Base-by-base conservation (phyloP, 495 filamentous ascomycete species). In the Sordaria brevicollis region DNA sequence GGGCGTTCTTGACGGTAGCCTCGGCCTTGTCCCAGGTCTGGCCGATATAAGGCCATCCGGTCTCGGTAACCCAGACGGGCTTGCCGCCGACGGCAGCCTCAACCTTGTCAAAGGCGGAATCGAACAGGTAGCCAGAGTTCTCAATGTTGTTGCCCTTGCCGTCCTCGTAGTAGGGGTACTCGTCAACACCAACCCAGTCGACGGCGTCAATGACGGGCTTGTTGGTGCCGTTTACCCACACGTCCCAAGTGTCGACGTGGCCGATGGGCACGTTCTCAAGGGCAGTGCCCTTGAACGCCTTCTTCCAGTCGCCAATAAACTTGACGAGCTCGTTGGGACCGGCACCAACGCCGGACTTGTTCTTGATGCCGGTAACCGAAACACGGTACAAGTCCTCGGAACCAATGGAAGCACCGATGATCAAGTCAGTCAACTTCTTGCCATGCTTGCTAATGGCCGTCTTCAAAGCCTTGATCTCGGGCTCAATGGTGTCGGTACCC, bases 1-100 rank as follows among this genome's bases (percentile, higher is more conserved):
- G 81, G 67, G 90, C 89, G 79, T 92, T 92, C 57, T 79, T 80
- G 29, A 80, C 70, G 70, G 82, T 88, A 65, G 90, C 81, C 3
- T 85, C 84, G 69, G 87, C 90, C 70, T 85, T 73, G 75, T 86
- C 86, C 79, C 85, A 80, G 34, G 66, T 73, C 9, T 74, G 77
- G 39, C 84, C 84, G 19, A 72, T 70, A 37, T 76, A 68, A 9
- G 84, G 84, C 82, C 82, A 86, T 65, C 84, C 84, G 0, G 83
- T 85, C 77, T 86, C 84, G 65, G 81, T 84, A 21, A 86, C 75
- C 84, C 84, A 86, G 68, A 86, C 77, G 65, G 80, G 81, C 79
- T 82, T 85, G 74, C 72, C 77, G 57, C 73, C 74, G 49, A 76
- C 76, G 25, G 73, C 78, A 15, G 38, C 76, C 17, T 71, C 11